phyloP scores from a whole-genome alignment of 2,329 filamentous ascomycete genomes.

The Alternaria infectoria region DNA sequence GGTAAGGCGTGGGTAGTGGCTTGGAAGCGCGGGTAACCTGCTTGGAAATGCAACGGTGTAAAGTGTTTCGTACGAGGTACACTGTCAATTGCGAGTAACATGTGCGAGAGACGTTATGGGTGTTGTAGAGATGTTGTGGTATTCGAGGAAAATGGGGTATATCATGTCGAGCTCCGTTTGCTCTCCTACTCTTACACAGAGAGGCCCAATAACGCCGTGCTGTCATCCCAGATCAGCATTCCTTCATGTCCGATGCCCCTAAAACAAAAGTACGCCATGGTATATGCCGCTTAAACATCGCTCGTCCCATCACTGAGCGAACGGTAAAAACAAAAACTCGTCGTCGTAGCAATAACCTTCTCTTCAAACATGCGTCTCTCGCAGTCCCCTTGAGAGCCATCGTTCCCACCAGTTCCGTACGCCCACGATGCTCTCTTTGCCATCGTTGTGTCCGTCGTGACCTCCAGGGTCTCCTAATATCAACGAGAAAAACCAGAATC shows the following conservation, averaged over 20 bases:
- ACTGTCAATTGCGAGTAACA: neutral
- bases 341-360: neutral
- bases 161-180: constrained; percentile 21
- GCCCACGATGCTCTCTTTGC: constrained; percentile 63
- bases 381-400: constrained; percentile 57
- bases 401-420: constrained; percentile 67
- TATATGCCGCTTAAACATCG: constrained; percentile 31
- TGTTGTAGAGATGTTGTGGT: neutral
- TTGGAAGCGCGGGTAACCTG: neutral
- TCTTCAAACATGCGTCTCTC: constrained; percentile 14
- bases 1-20: neutral
- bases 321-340: constrained; percentile 3
- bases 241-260: constrained; percentile 8
- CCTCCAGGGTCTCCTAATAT: constrained; percentile 68
- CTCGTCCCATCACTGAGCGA: constrained; percentile 11
- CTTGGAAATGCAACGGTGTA: neutral
- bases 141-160: constrained; percentile 25
- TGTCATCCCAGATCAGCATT: constrained; percentile 24
- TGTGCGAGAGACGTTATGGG: neutral
- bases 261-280: constrained; percentile 21
- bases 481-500: constrained; percentile 67
- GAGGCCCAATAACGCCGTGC: constrained; percentile 24
- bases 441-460: constrained; percentile 65
- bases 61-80: neutral
- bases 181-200: neutral